A percentile compares a stretch with the other conserved stretches of the same genome.
Conservation (phyloP, 2,329 filamentous ascomycete genomes). For the Colletotrichum graminicola region DNA sequence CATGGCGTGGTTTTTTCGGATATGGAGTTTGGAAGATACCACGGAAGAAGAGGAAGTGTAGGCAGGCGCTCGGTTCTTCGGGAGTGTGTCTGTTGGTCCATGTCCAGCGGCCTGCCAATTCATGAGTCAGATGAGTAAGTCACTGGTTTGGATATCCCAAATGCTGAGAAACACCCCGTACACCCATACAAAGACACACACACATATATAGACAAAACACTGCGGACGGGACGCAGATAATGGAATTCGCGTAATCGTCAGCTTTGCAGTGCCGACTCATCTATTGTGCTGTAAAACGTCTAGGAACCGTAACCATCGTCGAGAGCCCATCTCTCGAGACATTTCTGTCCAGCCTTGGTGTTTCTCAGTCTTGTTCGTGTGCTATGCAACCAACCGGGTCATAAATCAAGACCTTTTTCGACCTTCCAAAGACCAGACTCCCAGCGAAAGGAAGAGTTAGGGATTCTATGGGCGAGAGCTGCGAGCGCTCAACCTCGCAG, state of each 20-base stretch:
- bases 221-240: conserved; percentile 13
- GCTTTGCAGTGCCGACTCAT: conserved; percentile 38
- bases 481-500: conserved; percentile 17
- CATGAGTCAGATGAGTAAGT: background rate
- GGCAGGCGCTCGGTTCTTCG: background rate
- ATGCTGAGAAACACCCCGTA: conserved; percentile 9
- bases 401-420: conserved; percentile 20
- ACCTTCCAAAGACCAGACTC: conserved; percentile 36
- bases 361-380: conserved; percentile 33
- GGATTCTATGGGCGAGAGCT: background rate
- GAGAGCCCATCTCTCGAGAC: conserved; percentile 34
- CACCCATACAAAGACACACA: conserved; percentile 5
- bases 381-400: conserved; percentile 40
- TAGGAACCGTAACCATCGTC: conserved; percentile 41
- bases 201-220: background rate
- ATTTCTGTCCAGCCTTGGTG: conserved; percentile 21
- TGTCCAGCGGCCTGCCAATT: too few relatives aligned
- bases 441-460: conserved; percentile 16
- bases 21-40: conserved; percentile 39
- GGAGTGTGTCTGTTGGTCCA: too few relatives aligned
- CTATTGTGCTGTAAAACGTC: conserved; percentile 42
- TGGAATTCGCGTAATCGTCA: conserved; percentile 35
- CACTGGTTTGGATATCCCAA: background rate
- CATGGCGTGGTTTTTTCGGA: conserved; percentile 26
- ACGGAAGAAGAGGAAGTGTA: background rate